These are phyloP conservation scores for Raphanus raphanistrum DNA, from an alignment of 345 rosid species.

Conservation along the genomic window DNA sequence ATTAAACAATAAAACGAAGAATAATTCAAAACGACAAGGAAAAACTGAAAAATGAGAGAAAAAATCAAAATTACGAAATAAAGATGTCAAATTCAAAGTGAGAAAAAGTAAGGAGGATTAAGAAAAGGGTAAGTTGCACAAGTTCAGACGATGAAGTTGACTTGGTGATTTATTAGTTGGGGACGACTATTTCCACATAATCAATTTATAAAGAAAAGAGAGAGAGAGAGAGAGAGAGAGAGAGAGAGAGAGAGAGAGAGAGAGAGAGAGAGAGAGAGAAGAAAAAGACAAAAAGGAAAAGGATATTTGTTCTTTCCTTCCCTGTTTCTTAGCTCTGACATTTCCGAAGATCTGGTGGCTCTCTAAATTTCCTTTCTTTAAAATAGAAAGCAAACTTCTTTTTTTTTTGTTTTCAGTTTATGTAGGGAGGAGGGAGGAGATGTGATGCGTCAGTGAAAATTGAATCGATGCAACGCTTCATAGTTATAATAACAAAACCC, in stretches of 20 bases:
- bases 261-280: not conserved
- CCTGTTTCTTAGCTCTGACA: not conserved
- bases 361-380: not conserved
- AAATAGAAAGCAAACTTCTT: not conserved
- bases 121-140: not conserved
- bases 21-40: no score
- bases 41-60: no score
- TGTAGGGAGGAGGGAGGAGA: not conserved
- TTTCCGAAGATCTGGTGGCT: not conserved
- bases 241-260: no score
- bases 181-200: not conserved
- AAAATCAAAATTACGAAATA: not conserved
- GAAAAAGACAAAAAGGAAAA: conserved; percentile 20
- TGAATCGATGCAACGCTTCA: conserved; percentile 14
- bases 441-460: not conserved
- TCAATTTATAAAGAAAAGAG: not conserved
- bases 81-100: not conserved
- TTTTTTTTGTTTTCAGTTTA: not conserved
- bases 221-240: no score
- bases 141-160: not conserved
- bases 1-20: no score
- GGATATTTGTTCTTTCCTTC: conserved; percentile 24
- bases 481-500: not conserved
- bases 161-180: not conserved
- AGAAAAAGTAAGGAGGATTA: conserved; percentile 10